A percentile compares a stretch with the other conserved stretches of the same genome.
phyloP scores from a whole-genome alignment of 768 basidiomycete genomes.

The Amanita jacksonii region DNA sequence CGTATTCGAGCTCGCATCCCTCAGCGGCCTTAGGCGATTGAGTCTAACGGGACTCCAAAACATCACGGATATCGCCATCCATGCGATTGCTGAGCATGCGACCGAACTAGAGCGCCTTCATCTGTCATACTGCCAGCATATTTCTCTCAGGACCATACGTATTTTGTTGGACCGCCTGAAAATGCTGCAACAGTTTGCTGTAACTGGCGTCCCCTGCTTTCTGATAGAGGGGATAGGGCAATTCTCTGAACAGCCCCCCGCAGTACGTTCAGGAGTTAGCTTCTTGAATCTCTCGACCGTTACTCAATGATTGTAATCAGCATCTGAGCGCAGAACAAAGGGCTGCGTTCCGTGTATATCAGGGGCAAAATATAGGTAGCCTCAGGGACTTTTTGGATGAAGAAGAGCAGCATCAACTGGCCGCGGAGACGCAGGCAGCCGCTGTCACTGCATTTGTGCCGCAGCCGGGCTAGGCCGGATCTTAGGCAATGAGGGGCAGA shows the following conservation, averaged over 20 bases:
- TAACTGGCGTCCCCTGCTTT: conserved; percentile 73
- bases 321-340: conserved; percentile 56
- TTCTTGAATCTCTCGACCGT: not conserved
- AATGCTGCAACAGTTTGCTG: conserved; percentile 62
- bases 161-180: conserved; percentile 50
- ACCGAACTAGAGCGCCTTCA: conserved; percentile 69
- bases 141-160: conserved; percentile 71
- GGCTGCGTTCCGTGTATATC: conserved; percentile 73
- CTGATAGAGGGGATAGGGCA: conserved; percentile 57
- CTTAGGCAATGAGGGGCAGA: conserved; percentile 39
- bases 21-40: conserved; percentile 63
- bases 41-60: conserved; percentile 74
- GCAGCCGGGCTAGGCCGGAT: conserved; percentile 54
- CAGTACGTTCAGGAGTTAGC: conserved; percentile 28
- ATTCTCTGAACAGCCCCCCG: conserved; percentile 69
- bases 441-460: conserved; percentile 52
- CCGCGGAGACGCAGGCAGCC: conserved; percentile 36
- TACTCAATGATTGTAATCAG: conserved; percentile 26
- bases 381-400: conserved; percentile 66
- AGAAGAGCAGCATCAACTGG: conserved; percentile 46
- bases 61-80: conserved; percentile 77
- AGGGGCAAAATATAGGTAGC: conserved; percentile 50
- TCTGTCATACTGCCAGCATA: conserved; percentile 75
- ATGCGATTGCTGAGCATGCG: conserved; percentile 67
- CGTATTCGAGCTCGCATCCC: conserved; percentile 67